Evolutionary conservation across 163 green algal genomes (phyloP), one percentile per base, ranked within the genome.

Genomic region (Scenedesmus sp.): DNA sequence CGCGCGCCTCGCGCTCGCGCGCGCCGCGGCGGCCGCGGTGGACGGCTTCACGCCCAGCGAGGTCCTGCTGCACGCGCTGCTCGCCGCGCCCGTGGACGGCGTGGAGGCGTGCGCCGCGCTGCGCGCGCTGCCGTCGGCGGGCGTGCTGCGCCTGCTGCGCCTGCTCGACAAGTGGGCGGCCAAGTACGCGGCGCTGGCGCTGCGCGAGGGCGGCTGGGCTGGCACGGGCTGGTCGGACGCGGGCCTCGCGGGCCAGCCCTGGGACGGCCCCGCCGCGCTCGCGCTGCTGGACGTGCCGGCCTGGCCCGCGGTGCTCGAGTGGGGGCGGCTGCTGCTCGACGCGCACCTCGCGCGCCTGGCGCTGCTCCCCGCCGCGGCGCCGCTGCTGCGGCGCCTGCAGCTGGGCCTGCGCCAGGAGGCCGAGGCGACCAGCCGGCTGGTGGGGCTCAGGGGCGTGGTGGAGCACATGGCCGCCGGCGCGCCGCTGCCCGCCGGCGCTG

Each of bases 261-360:
- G n/a, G 31, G 26, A 47, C 34, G 45, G 54, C 33, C 57, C 17
- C 31, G 56, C 54, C 28, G 36, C 54, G 24, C 3, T 17, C 28
- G 60, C 47, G 15, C 18, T 65, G 48, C 62, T 73, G 62, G 29
- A 42, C 22, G 44, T 53, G 4, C 74, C 74, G 14, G 31, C 24
- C 17, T 75, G 36, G 50, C 15, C 22, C 4, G 82, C 87, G 75
- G 78, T 87, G n/a, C 33, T 89, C n/a, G 85, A 87, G 13, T 87
- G 78, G 85, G 39, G 76, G 6, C 76, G 78, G 24, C 47, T 86
- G 44, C 47, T 81, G 26, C 57, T 89, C 5, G 85, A 89, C 56
- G 57, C 82, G 4, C 82, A 89, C 63, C 72, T 89, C n/a, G 57
- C 78, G 3, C 56, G 51, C 22, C 65, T 89, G 9, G 70, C 84